These are phyloP conservation scores for Curvularia sp. DNA, from an alignment of 2,329 filamentous ascomycete species.

Conservation along the genomic window DNA sequence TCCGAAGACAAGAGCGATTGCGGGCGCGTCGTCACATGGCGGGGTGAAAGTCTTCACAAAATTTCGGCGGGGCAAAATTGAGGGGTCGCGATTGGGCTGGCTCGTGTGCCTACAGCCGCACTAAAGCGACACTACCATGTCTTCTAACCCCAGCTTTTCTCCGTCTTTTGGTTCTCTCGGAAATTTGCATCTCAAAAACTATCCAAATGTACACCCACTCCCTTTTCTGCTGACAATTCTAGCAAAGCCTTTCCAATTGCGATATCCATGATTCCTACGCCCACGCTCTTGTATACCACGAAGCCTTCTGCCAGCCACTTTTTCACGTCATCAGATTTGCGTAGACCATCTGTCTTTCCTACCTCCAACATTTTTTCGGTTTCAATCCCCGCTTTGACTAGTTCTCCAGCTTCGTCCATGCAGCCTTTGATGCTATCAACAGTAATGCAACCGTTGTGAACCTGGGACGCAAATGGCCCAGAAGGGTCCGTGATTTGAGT, in stretches of 20 bases:
- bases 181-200: constrained; percentile 16
- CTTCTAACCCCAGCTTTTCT: not conserved
- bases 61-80: constrained; percentile 22
- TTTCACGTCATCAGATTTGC: not conserved
- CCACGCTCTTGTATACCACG: constrained; percentile 60
- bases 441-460: constrained; percentile 19
- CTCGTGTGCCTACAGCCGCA: not conserved
- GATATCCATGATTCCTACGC: constrained; percentile 60
- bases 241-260: constrained; percentile 47
- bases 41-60: constrained; percentile 20
- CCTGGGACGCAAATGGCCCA: constrained; percentile 2
- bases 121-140: not conserved
- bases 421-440: constrained; percentile 51
- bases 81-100: constrained; percentile 4
- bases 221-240: constrained; percentile 24
- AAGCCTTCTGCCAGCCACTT: constrained; percentile 45
- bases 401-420: constrained; percentile 56
- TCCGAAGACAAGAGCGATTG: constrained; percentile 27
- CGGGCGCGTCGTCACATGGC: constrained; percentile 18
- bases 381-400: constrained; percentile 51
- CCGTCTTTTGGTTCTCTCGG: not conserved
- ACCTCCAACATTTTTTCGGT: constrained; percentile 23
- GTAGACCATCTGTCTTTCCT: constrained; percentile 11
- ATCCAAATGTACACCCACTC: constrained; percentile 18
- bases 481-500: constrained; percentile 19